phyloP scores from a whole-genome alignment of 2,329 filamentous ascomycete species.

The Botrytis aclada region DNA sequence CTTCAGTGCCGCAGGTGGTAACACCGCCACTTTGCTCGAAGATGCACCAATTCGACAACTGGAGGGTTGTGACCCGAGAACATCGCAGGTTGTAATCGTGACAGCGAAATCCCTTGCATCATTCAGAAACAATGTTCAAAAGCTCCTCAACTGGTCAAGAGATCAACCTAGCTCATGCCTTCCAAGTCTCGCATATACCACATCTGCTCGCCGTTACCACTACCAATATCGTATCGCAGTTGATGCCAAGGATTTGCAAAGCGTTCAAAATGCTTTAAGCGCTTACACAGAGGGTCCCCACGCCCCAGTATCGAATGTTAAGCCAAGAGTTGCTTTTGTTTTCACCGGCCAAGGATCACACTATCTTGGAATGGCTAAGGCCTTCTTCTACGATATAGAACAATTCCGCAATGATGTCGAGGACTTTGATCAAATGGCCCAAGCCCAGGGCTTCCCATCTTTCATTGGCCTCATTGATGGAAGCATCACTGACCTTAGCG shows the following conservation, averaged over 20 bases:
- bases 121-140: slow-evolving; percentile 18
- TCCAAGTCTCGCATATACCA: slow-evolving; percentile 25
- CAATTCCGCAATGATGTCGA: slow-evolving; percentile 31
- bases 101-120: slow-evolving; percentile 19
- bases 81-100: slow-evolving; percentile 18
- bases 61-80: slow-evolving; percentile 9
- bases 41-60: slow-evolving; percentile 23
- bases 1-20: slow-evolving; percentile 41
- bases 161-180: slow-evolving; percentile 19
- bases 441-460: slow-evolving; percentile 31
- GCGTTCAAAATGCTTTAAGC: slow-evolving; percentile 13
- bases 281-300: slow-evolving; percentile 9
- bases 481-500: slow-evolving; percentile 2
- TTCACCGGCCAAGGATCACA: slow-evolving; percentile 47
- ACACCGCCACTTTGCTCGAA: slow-evolving; percentile 27
- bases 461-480: slow-evolving; percentile 41
- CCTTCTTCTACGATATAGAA: slow-evolving; percentile 40
- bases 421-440: slow-evolving; percentile 30
- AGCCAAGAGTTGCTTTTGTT: slow-evolving; percentile 17
- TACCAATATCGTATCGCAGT: slow-evolving; percentile 53
- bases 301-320: slow-evolving; percentile 17
- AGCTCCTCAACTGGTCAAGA: slow-evolving; percentile 8
- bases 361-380: slow-evolving; percentile 34
- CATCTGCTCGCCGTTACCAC: slow-evolving; percentile 50
- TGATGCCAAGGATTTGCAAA: slow-evolving; percentile 41